phyloP scores from a whole-genome alignment of 78 protist genomes.

The Cyanophora paradoxa region DNA sequence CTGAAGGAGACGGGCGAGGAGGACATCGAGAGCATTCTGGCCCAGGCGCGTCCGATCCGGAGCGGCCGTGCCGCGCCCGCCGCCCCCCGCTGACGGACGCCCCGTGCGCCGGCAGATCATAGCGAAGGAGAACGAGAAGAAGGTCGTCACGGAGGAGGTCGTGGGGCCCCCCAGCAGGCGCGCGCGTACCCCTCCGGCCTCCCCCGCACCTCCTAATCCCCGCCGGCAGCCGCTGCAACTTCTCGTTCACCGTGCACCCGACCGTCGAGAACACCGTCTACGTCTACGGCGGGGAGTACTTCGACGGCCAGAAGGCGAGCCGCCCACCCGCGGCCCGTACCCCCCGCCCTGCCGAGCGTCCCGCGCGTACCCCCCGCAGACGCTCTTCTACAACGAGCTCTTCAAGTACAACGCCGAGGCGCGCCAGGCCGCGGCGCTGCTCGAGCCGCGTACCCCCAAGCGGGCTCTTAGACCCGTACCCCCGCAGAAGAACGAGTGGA shows the following conservation, averaged over 20 bases:
- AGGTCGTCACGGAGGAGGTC: not conserved
- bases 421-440: not conserved
- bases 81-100: too few relatives aligned
- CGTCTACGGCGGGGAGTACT: constrained; percentile 10
- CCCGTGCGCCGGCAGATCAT: too few relatives aligned
- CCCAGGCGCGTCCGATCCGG: too few relatives aligned
- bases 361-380: too few relatives aligned
- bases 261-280: not conserved
- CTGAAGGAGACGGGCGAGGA: not conserved
- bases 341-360: too few relatives aligned
- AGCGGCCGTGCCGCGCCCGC: too few relatives aligned
- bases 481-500: not conserved
- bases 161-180: not conserved
- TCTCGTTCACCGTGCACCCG: not conserved
- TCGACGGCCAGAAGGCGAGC: constrained; percentile 15
- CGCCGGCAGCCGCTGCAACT: too few relatives aligned
- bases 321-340: too few relatives aligned
- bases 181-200: not conserved
- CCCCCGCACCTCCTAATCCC: not conserved
- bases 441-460: not conserved
- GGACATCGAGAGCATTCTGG: constrained; percentile 8
- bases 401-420: not conserved
- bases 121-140: not conserved
- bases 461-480: not conserved
- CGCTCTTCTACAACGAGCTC: constrained; percentile 7